Evolutionary conservation across 345 rosid species (phyloP).

Genomic region (Salix viminalis): DNA sequence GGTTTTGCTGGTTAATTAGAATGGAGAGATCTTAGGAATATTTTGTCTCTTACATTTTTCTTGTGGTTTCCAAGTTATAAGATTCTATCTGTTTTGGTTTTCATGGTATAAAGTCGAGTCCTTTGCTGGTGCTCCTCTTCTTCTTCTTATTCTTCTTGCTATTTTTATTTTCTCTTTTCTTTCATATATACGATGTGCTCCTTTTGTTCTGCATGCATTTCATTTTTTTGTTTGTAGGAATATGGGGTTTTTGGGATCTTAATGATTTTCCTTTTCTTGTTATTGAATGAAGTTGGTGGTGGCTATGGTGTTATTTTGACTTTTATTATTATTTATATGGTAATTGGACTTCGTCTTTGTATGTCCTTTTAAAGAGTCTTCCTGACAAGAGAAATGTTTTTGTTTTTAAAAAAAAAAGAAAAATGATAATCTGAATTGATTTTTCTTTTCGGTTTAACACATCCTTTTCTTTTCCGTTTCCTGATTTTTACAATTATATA

Average conservation of each 20-base stretch:
- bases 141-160: neutral
- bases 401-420: neutral
- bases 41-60: neutral
- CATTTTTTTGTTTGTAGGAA: neutral
- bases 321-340: neutral
- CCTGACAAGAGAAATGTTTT: neutral
- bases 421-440: neutral
- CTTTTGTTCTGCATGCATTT: conserved; percentile 4
- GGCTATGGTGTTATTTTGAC: neutral
- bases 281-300: neutral
- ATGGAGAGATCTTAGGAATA: neutral
- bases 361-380: neutral
- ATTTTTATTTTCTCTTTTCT: neutral
- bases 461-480: neutral
- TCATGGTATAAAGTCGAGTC: neutral
- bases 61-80: neutral
- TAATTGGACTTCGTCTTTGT: neutral
- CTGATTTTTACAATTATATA: neutral
- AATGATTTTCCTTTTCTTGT: neutral
- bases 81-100: neutral
- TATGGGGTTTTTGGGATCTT: neutral
- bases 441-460: neutral
- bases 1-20: neutral
- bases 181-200: neutral
- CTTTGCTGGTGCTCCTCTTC: neutral